Evolutionary conservation across 176 grass and related monocot species (phyloP).

Genomic region (Triticum urartu): DNA sequence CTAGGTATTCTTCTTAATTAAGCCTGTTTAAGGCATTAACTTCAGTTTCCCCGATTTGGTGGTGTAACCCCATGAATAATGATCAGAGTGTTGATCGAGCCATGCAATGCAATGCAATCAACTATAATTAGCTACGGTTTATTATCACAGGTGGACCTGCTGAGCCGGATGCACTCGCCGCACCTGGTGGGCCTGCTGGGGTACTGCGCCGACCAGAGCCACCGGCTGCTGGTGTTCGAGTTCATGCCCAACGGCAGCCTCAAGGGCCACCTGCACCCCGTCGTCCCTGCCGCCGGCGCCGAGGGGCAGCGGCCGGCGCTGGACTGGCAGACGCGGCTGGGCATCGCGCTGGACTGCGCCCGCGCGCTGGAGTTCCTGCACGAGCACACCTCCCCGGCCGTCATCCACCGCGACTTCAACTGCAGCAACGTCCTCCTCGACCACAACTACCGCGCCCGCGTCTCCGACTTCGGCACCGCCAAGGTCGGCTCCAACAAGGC

Average conservation of each 20-base stretch:
- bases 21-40: background rate
- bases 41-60: background rate
- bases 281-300: background rate
- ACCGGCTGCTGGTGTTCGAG: constrained; percentile 93
- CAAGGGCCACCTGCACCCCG: constrained; percentile 69
- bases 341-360: constrained; percentile 89
- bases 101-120: background rate
- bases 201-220: constrained; percentile 93
- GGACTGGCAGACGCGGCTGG: constrained; percentile 75
- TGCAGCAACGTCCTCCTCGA: constrained; percentile 83
- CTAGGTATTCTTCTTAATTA: background rate
- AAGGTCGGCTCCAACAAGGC: constrained; percentile 94
- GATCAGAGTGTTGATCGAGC: background rate
- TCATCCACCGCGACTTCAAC: constrained; percentile 98
- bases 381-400: constrained; percentile 70
- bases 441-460: constrained; percentile 69
- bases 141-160: constrained; percentile 68
- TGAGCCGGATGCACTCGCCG: constrained; percentile 77
- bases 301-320: constrained; percentile 24
- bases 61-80: background rate
- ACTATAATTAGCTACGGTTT: background rate
- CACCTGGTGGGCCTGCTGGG: constrained; percentile 81
- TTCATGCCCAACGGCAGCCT: constrained; percentile 91
- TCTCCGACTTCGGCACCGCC: constrained; percentile 86
- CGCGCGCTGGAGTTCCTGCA: constrained; percentile 91